Conservation (phyloP, 1,284 basidiomycete genomes). For the Hemileia vastatrix region DNA sequence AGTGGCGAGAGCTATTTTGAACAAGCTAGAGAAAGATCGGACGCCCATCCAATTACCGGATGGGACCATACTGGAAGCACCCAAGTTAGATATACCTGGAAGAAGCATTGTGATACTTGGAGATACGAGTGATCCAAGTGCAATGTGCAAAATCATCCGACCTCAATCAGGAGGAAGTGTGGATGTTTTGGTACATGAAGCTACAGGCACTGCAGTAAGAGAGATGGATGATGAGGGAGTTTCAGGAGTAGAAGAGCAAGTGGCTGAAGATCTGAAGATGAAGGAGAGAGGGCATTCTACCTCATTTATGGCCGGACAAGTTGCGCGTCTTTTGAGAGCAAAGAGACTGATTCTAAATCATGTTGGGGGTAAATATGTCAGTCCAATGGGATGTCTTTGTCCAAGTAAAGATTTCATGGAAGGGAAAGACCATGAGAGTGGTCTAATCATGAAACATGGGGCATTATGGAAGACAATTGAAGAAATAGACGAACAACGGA, state of each 20-base stretch:
- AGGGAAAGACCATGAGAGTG: not conserved
- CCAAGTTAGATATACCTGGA: conserved; percentile 54
- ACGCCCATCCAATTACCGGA: conserved; percentile 59
- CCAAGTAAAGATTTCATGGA: conserved; percentile 4
- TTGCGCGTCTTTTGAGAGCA: conserved; percentile 60
- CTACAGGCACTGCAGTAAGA: conserved; percentile 46
- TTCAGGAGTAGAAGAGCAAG: conserved; percentile 48
- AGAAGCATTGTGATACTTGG: conserved; percentile 68
- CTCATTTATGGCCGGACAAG: conserved; percentile 67
- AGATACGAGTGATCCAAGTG: conserved; percentile 60
- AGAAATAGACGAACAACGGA: conserved; percentile 2
- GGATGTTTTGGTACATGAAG: conserved; percentile 48
- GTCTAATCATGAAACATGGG: not conserved
- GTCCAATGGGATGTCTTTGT: conserved; percentile 5
- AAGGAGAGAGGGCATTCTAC: conserved; percentile 67
- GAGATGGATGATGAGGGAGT: conserved; percentile 35
- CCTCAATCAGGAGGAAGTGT: conserved; percentile 47
- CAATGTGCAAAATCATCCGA: conserved; percentile 50
- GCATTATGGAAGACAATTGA: conserved; percentile 15
- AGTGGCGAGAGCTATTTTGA: conserved; percentile 55
- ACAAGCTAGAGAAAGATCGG: conserved; percentile 56
- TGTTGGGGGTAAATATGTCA: conserved; percentile 51
- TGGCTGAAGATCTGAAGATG: conserved; percentile 55
- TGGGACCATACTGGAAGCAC: conserved; percentile 66
- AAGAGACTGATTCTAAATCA: conserved; percentile 68